phyloP scores from a whole-genome alignment of 2,329 filamentous ascomycete species.

The Pseudogymnoascus sp. region DNA sequence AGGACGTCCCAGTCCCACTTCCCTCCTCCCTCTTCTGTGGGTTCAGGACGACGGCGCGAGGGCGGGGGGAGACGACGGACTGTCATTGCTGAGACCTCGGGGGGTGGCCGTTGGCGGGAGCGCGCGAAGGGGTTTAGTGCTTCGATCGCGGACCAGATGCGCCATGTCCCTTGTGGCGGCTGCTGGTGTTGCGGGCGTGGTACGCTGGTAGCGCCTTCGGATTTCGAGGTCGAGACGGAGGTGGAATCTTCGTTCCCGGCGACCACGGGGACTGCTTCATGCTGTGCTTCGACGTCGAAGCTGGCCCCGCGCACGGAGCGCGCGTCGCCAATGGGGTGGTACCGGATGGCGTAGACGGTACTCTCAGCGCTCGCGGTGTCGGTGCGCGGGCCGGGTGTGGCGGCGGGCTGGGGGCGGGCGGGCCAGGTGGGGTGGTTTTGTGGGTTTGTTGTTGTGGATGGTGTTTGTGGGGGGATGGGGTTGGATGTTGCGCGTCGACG shows the following conservation, averaged over 20 bases:
- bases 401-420: slow-evolving; percentile 47
- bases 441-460: background rate
- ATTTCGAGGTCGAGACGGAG: background rate
- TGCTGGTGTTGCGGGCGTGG: background rate
- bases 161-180: background rate
- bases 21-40: background rate
- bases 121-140: slow-evolving; percentile 27
- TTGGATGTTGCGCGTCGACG: background rate
- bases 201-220: slow-evolving; percentile 19
- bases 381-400: slow-evolving; percentile 54
- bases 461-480: background rate
- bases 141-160: slow-evolving; percentile 15
- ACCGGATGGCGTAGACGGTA: slow-evolving; percentile 57
- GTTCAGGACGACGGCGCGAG: slow-evolving; percentile 21
- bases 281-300: slow-evolving; percentile 21
- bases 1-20: slow-evolving; percentile 47
- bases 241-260: slow-evolving; percentile 25
- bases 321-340: slow-evolving; percentile 48
- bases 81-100: slow-evolving; percentile 29
- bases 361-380: slow-evolving; percentile 59
- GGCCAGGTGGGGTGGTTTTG: slow-evolving; percentile 37
- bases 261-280: slow-evolving; percentile 22
- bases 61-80: slow-evolving; percentile 18
- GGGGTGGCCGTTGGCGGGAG: slow-evolving; percentile 25
- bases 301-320: slow-evolving; percentile 17